A percentile compares a stretch with the other conserved stretches of the same genome.
Conservation (phyloP, 164 flowering plant genomes). For the Vitis amurensis region DNA sequence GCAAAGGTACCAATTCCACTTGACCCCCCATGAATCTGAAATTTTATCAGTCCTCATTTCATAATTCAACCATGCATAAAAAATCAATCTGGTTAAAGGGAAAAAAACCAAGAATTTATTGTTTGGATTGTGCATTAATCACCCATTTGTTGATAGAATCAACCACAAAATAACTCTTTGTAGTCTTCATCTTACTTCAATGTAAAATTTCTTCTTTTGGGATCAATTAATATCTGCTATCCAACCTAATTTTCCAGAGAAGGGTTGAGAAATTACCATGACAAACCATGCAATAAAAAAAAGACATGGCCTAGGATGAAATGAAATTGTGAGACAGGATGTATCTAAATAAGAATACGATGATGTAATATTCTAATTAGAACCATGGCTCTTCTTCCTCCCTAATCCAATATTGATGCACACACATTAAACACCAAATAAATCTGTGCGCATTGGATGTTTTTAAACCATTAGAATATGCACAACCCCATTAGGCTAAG, state of each 20-base stretch:
- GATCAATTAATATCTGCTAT: no score
- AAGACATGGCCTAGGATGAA: no score
- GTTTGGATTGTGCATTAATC: background rate
- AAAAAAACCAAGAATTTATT: background rate
- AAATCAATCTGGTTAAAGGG: background rate
- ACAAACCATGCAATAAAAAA: no score
- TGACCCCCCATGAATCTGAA: constrained; percentile 92
- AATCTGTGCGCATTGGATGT: background rate
- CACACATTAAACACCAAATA: background rate
- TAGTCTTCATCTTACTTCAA: background rate
- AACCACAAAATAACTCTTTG: background rate
- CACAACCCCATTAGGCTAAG: no score
- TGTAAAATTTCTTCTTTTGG: no score
- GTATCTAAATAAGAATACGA: no score
- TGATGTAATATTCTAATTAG: no score
- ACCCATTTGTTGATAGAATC: background rate
- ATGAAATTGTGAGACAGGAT: no score
- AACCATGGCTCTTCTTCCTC: no score
- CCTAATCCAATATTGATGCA: no score
- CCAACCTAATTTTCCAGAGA: no score
- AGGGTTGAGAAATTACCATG: no score
- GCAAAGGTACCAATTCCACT: constrained; percentile 98
- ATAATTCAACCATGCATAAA: background rate
- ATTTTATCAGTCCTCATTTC: constrained; percentile 7
- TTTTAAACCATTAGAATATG: background rate